Conservation (phyloP, 2,329 filamentous ascomycete genomes). For the Ascochyta fabae region DNA sequence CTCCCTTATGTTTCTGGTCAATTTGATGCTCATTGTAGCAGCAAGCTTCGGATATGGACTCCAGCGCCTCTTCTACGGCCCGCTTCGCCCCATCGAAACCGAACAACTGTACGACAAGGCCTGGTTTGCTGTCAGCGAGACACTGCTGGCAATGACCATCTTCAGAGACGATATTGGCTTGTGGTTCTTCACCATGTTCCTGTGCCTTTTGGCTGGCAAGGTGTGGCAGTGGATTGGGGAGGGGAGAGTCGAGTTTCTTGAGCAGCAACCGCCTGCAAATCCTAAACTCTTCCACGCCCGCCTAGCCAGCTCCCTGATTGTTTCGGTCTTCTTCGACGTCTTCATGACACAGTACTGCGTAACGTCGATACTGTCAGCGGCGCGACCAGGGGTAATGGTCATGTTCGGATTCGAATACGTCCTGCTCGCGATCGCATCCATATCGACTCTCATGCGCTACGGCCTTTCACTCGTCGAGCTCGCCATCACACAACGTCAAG, state of each 20-base stretch:
- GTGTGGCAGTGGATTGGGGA: slow-evolving; percentile 99
- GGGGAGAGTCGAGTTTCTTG: slow-evolving; percentile 88
- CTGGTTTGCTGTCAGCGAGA: slow-evolving; percentile 98
- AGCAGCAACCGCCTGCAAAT: slow-evolving; percentile 92
- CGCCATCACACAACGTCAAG: slow-evolving; percentile 76
- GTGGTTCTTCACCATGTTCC: slow-evolving; percentile 97
- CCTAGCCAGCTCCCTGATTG: slow-evolving; percentile 75
- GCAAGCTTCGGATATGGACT: slow-evolving; percentile 83
- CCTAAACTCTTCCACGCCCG: slow-evolving; percentile 86
- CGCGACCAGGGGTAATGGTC: slow-evolving; percentile 98
- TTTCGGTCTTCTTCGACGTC: slow-evolving; percentile 81
- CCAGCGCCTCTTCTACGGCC: slow-evolving; percentile 88
- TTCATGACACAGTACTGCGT: slow-evolving; percentile 83
- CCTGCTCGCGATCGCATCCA: slow-evolving; percentile 78
- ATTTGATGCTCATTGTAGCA: slow-evolving; percentile 83
- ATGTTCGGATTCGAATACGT: slow-evolving; percentile 99
- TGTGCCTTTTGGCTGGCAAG: slow-evolving; percentile 88
- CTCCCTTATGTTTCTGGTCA: slow-evolving; percentile 92
- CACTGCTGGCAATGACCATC: slow-evolving; percentile 96
- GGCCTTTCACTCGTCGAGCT: slow-evolving; percentile 78
- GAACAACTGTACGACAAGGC: slow-evolving; percentile 97
- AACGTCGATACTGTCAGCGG: slow-evolving; percentile 81
- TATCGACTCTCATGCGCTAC: slow-evolving; percentile 81
- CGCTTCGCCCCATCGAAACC: slow-evolving; percentile 88
- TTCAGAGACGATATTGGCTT: slow-evolving; percentile 94